phyloP scores from a whole-genome alignment of 176 grass and related monocot species.

The Oryza nivara region DNA sequence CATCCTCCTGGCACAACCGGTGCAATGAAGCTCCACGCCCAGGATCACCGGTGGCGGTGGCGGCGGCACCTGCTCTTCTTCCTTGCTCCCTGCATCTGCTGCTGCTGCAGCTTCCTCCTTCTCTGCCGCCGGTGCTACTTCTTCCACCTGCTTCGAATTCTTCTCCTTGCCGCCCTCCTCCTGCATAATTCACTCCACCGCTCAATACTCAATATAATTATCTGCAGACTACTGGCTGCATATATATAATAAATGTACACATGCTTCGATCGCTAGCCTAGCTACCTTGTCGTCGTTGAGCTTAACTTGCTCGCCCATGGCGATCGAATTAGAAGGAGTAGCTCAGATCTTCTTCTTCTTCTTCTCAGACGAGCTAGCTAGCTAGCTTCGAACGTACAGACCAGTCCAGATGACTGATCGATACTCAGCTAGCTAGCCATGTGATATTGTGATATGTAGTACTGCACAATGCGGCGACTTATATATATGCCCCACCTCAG shows the following conservation, averaged over 20 bases:
- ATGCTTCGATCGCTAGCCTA: no score
- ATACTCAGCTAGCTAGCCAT: background rate
- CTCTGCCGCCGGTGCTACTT: constrained; percentile 25
- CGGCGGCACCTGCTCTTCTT: constrained; percentile 32
- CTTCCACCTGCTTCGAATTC: background rate
- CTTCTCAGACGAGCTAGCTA: no score
- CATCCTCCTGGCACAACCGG: constrained; percentile 80
- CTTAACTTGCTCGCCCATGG: constrained; percentile 21
- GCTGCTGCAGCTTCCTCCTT: constrained; percentile 26
- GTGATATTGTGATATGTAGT: no score
- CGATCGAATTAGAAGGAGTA: background rate
- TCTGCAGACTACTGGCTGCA: no score
- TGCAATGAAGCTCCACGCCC: constrained; percentile 71
- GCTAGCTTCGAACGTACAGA: no score
- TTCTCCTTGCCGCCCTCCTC: background rate
- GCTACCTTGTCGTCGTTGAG: background rate
- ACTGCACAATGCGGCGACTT: no score
- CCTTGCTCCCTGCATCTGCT: constrained; percentile 13
- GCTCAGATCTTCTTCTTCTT: no score
- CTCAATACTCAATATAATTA: background rate
- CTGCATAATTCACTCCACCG: background rate
- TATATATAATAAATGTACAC: no score
- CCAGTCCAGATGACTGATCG: background rate
- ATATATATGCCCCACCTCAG: no score
- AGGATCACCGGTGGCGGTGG: constrained; percentile 50